Conservation (phyloP, 108 stramenopile genomes). For the Schizochytrium sp. region DNA sequence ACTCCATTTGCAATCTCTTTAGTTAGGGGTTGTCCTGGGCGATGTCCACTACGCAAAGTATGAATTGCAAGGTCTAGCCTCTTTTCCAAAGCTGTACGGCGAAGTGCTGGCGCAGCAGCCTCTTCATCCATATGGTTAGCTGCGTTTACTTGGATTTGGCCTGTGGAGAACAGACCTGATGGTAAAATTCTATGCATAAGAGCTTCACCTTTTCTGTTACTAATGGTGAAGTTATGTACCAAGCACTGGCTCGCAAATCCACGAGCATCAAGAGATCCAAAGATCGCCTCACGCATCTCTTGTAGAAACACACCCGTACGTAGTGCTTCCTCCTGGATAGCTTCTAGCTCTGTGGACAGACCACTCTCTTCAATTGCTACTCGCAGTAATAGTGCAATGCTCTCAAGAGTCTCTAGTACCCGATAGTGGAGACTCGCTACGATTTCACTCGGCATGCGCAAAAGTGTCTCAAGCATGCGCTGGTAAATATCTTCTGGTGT, state of each 20-base stretch:
- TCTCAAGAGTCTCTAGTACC: background rate
- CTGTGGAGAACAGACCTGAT: background rate
- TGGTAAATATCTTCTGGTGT: constrained; percentile 55
- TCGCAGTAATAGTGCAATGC: background rate
- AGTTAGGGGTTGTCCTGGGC: background rate
- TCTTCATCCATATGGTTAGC: background rate
- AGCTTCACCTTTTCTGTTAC: background rate
- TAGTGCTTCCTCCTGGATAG: constrained; percentile 26
- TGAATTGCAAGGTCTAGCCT: constrained; percentile 17
- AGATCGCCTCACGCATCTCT: constrained; percentile 23
- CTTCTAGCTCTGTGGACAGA: background rate
- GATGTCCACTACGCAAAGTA: background rate
- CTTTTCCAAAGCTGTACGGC: constrained; percentile 2
- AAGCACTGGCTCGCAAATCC: constrained; percentile 26
- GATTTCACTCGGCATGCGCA: background rate
- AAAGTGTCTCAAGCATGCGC: background rate
- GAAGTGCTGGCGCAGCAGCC: background rate
- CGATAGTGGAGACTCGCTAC: background rate
- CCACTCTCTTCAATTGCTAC: constrained; percentile 10
- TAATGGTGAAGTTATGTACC: background rate
- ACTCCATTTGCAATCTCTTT: constrained; percentile 22
- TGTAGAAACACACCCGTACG: background rate
- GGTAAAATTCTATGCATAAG: constrained; percentile 4
- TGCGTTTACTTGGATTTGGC: background rate
- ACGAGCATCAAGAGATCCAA: constrained; percentile 3